Evolutionary conservation across 2,329 filamentous ascomycete genomes (phyloP).

Genomic region (Fusarium annulatum): DNA sequence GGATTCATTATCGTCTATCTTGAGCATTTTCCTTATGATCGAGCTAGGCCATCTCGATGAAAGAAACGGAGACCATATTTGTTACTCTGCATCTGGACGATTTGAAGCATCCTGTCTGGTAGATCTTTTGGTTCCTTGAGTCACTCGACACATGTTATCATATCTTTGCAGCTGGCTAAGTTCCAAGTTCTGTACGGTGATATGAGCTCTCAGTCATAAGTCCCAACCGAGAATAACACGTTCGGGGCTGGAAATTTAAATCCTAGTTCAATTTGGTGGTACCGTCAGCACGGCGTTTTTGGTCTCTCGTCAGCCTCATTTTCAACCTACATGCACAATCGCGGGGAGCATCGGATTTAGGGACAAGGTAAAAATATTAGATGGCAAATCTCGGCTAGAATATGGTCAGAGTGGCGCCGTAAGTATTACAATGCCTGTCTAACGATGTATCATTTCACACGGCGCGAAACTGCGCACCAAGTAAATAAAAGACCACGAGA

Average conservation of each 20-base stretch:
- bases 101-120: not conserved
- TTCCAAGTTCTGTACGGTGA: too few species aligned
- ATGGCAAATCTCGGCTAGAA: too few species aligned
- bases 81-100: not conserved
- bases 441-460: not conserved
- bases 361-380: too few species aligned
- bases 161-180: not conserved
- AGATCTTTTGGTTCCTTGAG: not conserved
- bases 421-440: too few species aligned
- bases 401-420: too few species aligned
- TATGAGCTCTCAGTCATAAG: too few species aligned
- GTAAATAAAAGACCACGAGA: not conserved
- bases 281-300: not conserved
- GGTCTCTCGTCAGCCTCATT: not conserved
- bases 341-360: too few species aligned
- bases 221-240: too few species aligned
- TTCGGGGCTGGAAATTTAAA: too few species aligned
- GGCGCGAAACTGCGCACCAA: not conserved
- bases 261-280: not conserved
- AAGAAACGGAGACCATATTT: not conserved
- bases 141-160: rapidly evolving
- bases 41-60: too few species aligned
- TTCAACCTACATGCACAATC: not conserved
- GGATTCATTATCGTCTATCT: rapidly evolving
- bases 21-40: not conserved